Evolutionary conservation across 139 green algal genomes (phyloP).

Genomic region (Desmodesmus armatus): DNA sequence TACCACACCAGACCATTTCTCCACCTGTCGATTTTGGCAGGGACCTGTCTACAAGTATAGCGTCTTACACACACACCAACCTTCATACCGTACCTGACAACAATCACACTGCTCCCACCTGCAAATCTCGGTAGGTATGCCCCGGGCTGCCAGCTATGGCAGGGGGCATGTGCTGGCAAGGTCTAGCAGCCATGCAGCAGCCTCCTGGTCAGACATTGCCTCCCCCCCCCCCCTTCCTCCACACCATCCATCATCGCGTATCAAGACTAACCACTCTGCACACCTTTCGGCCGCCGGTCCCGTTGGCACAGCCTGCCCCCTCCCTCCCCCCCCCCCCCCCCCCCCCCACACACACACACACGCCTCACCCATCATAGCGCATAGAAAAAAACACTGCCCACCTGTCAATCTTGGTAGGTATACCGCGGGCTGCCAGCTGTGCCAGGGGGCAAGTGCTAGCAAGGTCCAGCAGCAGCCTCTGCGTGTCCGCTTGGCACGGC

Average conservation of each 20-base stretch:
- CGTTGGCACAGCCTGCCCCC: no score
- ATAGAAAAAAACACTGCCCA: neutral
- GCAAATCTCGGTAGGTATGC: no score
- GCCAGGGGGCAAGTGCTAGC: conserved; percentile 20
- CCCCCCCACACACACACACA: no score
- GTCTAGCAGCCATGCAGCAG: conserved; percentile 16
- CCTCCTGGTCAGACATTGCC: conserved; percentile 12
- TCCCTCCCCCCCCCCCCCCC: no score
- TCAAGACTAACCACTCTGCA: neutral
- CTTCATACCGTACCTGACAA: neutral
- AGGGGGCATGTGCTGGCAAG: conserved; percentile 21
- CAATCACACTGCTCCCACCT: neutral
- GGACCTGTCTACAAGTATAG: no score
- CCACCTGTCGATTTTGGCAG: no score
- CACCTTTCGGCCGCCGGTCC: no score
- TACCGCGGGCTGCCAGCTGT: neutral
- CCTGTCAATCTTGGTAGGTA: conserved; percentile 29
- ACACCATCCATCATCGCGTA: no score
- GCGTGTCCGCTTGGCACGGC: no score
- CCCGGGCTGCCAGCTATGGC: neutral
- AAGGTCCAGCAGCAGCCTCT: conserved; percentile 36
- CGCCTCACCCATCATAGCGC: neutral
- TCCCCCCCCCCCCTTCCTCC: no score
- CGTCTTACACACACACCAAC: neutral
- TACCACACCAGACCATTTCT: no score